Conservation (phyloP, 768 basidiomycete genomes). For the Psilocybe cyanescens region DNA sequence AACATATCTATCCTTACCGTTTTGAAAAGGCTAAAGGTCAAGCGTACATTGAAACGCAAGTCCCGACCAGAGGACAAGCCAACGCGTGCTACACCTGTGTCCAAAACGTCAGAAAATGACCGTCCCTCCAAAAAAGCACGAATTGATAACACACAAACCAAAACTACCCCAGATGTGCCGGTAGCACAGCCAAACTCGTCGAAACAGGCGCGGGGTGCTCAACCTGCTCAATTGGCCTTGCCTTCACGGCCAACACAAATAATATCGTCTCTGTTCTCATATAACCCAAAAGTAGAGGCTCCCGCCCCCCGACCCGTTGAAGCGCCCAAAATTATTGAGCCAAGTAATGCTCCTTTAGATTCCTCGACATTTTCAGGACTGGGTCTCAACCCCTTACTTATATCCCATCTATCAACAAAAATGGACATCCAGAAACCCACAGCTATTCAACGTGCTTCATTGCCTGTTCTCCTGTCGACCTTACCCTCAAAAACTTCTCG, state of each 20-base stretch:
- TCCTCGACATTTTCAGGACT: conserved; percentile 82
- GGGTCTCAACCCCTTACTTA: conserved; percentile 81
- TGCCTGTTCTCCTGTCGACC: conserved; percentile 52
- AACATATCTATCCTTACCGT: conserved; percentile 11
- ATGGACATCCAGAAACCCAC: conserved; percentile 88
- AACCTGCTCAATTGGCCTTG: conserved; percentile 27
- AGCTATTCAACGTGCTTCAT: conserved; percentile 83
- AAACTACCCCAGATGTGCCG: conserved; percentile 18
- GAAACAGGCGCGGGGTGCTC: conserved; percentile 13
- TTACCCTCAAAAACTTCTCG: conserved; percentile 43
- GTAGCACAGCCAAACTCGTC: conserved; percentile 18
- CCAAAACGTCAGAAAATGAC: conserved; percentile 5
- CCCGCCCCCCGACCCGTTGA: conserved; percentile 31
- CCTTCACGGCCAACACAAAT: conserved; percentile 53
- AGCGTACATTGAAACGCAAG: conserved; percentile 69
- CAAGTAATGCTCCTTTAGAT: conserved; percentile 87
- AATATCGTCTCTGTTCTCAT: conserved; percentile 90
- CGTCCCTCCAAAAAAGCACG: conserved; percentile 28
- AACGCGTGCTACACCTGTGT: conserved; percentile 21
- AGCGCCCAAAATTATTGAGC: conserved; percentile 38
- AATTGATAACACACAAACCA: conserved; percentile 17
- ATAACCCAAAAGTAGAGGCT: conserved; percentile 70
- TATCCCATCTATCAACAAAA: conserved; percentile 76
- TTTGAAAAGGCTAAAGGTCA: conserved; percentile 68
- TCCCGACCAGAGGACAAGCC: conserved; percentile 40